Base-by-base conservation (phyloP, 192 early-diverging fungal genomes). In the Coemansia biformis region DNA sequence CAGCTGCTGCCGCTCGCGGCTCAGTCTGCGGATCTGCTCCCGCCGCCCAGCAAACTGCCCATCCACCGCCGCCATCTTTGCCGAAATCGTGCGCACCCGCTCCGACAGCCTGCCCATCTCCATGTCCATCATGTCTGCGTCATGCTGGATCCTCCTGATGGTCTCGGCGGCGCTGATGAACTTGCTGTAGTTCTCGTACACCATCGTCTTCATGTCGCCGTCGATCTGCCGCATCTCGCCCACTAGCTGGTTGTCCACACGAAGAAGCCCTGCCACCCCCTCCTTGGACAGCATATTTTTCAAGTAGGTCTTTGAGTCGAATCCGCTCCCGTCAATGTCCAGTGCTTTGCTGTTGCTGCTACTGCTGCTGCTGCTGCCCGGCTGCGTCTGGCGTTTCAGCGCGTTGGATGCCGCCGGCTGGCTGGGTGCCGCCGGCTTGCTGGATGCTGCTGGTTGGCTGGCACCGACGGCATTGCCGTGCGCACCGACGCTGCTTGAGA, bases 131-230 rank as follows among this genome's bases (percentile, higher is more conserved):
- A 79, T 78, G 39, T 89, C 87, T 6, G 91, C 89, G 54, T 92
- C 87, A 4, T 76, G 76, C 61, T 84, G 83, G 87, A 97, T 93
- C 77, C 86, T 57, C 9, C 79, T 54, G 38, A 98, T 92, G 1
- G 95, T 92, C 44, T 96, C 91, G 2, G 92, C 91, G 0, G 95
- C 95, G 32, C 83, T 86, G 39, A 96, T 91, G 55, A 98, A 96
- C 77, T 93, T 91, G 79, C 79, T 90, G 59, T 98, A 98, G 78
- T 98, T 98, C 74, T 96, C 90, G 61, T 98, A 98, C 4, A 98
- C 93, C 35, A 98, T 78, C 0, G 96, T 94, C 65, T 98, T 94
- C 87, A 95, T 91, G 34, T 92, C 88, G 10, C 91, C 89, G 59
- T 98, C 91, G 44, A 98, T 80, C 46, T 93, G 81, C 48, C 87